Percentiles rank a stretch among this genome's conserved stretches.
Conservation (phyloP, 352 stramenopile genomes). For the Pythium dissotocum region DNA sequence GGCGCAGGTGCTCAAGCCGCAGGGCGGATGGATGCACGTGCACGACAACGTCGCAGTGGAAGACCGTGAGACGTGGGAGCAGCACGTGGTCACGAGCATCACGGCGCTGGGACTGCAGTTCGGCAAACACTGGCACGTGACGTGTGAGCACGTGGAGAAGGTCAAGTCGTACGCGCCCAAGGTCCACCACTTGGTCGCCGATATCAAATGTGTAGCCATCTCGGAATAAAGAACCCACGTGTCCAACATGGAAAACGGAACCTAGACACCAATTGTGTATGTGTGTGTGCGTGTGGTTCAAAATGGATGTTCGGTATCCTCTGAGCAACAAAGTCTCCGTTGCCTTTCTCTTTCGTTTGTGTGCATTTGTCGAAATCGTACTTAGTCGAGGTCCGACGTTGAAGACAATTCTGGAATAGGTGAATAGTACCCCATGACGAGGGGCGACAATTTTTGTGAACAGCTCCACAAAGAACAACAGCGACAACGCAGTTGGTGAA, state of each 20-base stretch:
- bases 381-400: not conserved
- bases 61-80: conserved; percentile 80
- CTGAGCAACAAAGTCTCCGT: not conserved
- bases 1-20: conserved; percentile 87
- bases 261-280: too few relatives aligned
- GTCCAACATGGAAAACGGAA: not conserved
- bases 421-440: not conserved
- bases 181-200: conserved; percentile 89
- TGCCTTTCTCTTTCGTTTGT: not conserved
- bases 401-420: conserved; percentile 1
- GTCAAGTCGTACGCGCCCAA: conserved; percentile 93
- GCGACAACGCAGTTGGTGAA: conserved; percentile 14
- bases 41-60: conserved; percentile 93
- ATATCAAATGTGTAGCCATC: conserved; percentile 40
- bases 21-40: conserved; percentile 94
- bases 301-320: not conserved
- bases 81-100: conserved; percentile 61
- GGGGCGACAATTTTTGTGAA: not conserved
- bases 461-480: conserved; percentile 13
- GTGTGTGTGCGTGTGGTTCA: too few relatives aligned
- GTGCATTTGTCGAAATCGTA: not conserved
- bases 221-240: conserved; percentile 5
- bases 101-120: conserved; percentile 39
- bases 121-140: conserved; percentile 70
- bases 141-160: conserved; percentile 84